Percentiles rank a stretch among this genome's conserved stretches.
Conservation (phyloP, 352 stramenopile genomes). For the Peronospora destructor region DNA sequence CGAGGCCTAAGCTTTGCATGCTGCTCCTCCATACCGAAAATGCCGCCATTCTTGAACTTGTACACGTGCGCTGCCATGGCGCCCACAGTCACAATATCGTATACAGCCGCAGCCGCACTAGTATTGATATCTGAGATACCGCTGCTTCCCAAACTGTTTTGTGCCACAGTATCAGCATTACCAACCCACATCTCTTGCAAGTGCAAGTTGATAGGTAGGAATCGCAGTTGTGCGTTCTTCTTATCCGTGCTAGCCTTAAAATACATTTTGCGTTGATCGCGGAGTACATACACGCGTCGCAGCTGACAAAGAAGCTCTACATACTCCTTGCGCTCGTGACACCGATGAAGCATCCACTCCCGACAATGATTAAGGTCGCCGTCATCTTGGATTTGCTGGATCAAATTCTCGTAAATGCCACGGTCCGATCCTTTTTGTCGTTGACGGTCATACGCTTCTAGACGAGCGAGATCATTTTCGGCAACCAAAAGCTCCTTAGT, state of each 20-base stretch:
- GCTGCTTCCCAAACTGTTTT: constrained; percentile 30
- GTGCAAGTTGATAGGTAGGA: constrained; percentile 81
- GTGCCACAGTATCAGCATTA: constrained; percentile 36
- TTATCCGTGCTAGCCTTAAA: constrained; percentile 86
- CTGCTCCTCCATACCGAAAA: constrained; percentile 68
- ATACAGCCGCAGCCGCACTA: constrained; percentile 38
- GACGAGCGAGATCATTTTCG: constrained; percentile 63
- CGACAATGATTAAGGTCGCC: constrained; percentile 75
- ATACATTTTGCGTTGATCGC: constrained; percentile 70
- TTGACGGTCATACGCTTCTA: constrained; percentile 71
- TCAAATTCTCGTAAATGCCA: constrained; percentile 84
- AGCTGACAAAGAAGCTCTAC: constrained; percentile 55
- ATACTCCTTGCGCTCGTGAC: constrained; percentile 62
- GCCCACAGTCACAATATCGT: constrained; percentile 82
- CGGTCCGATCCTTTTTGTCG: constrained; percentile 74
- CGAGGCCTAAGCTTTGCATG: constrained; percentile 63
- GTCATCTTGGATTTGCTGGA: constrained; percentile 85
- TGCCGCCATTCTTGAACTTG: constrained; percentile 84
- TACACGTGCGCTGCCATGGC: constrained; percentile 83
- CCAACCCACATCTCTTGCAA: constrained; percentile 84
- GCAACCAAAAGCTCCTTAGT: constrained; percentile 70
- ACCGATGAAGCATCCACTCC: constrained; percentile 79
- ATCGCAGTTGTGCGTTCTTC: constrained; percentile 71
- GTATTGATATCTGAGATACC: constrained; percentile 27
- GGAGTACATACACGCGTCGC: constrained; percentile 55